These are phyloP conservation scores for Trichosporon asahii DNA, from an alignment of 1,284 basidiomycete genomes.

Conservation along the genomic window DNA sequence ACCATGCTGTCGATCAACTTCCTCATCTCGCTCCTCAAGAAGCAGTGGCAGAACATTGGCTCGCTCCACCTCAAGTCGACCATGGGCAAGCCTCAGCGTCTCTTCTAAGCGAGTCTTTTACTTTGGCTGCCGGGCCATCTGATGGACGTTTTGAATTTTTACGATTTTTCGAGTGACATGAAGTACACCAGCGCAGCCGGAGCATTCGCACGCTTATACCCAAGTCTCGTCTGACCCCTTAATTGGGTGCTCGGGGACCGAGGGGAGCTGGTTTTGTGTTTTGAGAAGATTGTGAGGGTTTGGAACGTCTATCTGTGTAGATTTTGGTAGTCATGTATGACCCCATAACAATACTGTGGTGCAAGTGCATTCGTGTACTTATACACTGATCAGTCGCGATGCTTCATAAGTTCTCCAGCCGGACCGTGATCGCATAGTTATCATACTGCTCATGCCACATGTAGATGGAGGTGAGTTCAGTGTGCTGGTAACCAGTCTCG, in stretches of 20 bases:
- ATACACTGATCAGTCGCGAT: no score
- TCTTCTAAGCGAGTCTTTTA: conserved; percentile 63
- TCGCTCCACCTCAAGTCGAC: conserved; percentile 98
- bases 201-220: conserved; percentile 55
- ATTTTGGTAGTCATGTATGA: conserved; percentile 8
- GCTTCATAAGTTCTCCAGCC: no score
- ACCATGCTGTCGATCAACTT: conserved; percentile 99
- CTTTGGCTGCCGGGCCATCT: conserved; percentile 10
- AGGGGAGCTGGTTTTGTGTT: conserved; percentile 47
- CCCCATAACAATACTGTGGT: not conserved
- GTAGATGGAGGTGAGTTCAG: no score
- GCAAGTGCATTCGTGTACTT: not conserved
- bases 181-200: conserved; percentile 39
- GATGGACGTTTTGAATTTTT: not conserved
- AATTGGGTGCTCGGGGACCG: conserved; percentile 47
- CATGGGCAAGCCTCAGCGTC: conserved; percentile 96
- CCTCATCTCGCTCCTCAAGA: conserved; percentile 98
- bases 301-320: conserved; percentile 4
- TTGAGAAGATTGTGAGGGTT: conserved; percentile 6
- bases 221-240: conserved; percentile 52
- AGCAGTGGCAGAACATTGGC: conserved; percentile 99
- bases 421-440: no score
- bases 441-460: no score
- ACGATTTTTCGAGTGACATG: not conserved
- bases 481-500: not conserved